Evolutionary conservation across 441 rosid species (phyloP), one percentile per base, ranked within the genome.

Genomic region (Populus trichocarpa): DNA sequence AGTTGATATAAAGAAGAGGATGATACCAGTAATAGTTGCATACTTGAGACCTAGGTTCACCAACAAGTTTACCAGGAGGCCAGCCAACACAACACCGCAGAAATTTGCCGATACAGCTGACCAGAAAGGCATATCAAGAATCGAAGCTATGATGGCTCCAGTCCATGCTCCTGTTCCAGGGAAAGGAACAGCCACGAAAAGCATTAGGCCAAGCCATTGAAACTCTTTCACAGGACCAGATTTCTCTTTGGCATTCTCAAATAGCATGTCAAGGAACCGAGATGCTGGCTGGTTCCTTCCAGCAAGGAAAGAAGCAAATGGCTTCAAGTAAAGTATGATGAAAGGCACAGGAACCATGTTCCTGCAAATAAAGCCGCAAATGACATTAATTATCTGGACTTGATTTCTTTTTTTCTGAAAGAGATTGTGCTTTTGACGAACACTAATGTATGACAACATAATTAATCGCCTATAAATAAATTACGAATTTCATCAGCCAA

Each of bases 121-220:
- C 98, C 96, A 95, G 77, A 93, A 95, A 18, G 98, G 95, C 96
- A 95, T 93, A 83, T 91, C 94, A 69, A 95, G 98, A 78, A 93
- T 81, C 3, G 99, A 89, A 78, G 98, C 97, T 72, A 95, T 86
- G 74, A 89, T 86, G 75, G 98, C 99, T 65, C 99, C 98, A 1
- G 98, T 95, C 99, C 99, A 93, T 26, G 96, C 96, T 78, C 99
- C 99, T 0, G 99, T 93, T 76, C 98, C 97, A 78, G 98, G 97
- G 80, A 95, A 95, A 32, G 96, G 99, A 81, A 95, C 98, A 23
- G 99, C 94, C 81, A 95, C 97, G 75, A 95, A 93, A 35, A 95
- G 98, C 99, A 95, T 95, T 70, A 95, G 84, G 1, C 98, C 98
- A 42, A 95, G 89, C 97, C 98, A 93, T 74, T 88, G 95, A 80